Conservation (phyloP, 345 rosid genomes). For the Hibiscus syriacus region DNA sequence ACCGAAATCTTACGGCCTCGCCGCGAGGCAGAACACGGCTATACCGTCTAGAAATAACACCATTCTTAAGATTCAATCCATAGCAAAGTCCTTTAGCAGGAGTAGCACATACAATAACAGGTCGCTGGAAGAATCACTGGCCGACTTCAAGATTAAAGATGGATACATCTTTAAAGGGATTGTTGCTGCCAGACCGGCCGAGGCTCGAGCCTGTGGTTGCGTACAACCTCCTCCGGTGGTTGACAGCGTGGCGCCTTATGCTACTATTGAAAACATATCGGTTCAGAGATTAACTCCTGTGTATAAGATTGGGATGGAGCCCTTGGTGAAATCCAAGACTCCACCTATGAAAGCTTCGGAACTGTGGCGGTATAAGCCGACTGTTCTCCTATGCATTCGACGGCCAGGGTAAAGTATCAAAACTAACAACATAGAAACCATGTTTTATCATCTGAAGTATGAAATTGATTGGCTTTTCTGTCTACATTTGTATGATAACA, state of each 20-base stretch:
- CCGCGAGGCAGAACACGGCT: constrained; percentile 13
- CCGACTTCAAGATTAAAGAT: constrained; percentile 44
- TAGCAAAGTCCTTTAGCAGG: constrained; percentile 18
- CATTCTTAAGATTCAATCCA: constrained; percentile 19
- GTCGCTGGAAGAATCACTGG: constrained; percentile 38
- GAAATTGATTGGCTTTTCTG: neutral
- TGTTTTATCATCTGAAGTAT: neutral
- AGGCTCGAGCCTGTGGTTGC: constrained; percentile 56
- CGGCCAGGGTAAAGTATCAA: constrained; percentile 43
- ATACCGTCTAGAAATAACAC: constrained; percentile 25
- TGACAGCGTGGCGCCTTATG: constrained; percentile 38
- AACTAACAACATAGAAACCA: neutral
- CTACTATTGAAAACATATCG: constrained; percentile 39
- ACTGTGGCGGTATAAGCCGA: constrained; percentile 52
- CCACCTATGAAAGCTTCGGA: constrained; percentile 59
- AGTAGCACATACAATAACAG: constrained; percentile 19
- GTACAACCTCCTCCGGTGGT: constrained; percentile 43
- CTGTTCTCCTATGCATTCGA: constrained; percentile 49
- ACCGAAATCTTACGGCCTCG: constrained; percentile 16
- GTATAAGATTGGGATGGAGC: constrained; percentile 49
- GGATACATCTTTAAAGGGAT: constrained; percentile 56
- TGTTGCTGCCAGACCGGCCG: constrained; percentile 49
- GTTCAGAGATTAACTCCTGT: constrained; percentile 44
- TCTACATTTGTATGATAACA: constrained; percentile 11
- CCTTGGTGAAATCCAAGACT: constrained; percentile 39